Evolutionary conservation across 1,284 basidiomycete genomes (phyloP), one percentile per base, ranked within the genome.

Genomic region (Rhodotorula sp.): DNA sequence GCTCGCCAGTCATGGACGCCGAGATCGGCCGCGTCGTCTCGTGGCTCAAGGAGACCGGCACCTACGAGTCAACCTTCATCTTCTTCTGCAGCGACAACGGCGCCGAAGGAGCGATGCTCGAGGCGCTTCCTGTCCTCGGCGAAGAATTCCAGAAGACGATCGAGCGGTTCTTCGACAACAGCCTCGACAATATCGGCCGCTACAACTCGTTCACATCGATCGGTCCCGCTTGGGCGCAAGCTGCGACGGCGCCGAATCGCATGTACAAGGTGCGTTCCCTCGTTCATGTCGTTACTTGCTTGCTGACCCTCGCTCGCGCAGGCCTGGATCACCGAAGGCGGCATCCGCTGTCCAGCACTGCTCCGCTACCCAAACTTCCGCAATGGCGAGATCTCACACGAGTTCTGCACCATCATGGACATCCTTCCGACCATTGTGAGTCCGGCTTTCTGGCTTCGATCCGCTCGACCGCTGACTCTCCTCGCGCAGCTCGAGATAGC

Each of bases 301-400:
- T 0, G 13, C n/a, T 6, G 18, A 16, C 9, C 1, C 13, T 11
- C 6, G 5, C 55, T 26, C 6, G 40, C 40, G n/a, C 55, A 57
- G 55, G 55, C 55, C 5, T 57, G 55, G 55, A 57, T 57, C 55
- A 57, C 55, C 22, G 55, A 57, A 26, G 55, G 55, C 24, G 55
- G 55, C 11, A 57, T 57, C 24, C 55, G 55, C 34, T 57, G 55
- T 40, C 55, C 55, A 13, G 55, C 55, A 26, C 37, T 57, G 37
- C 24, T 57, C 24, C 55, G 55, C 37, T 57, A 57, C 26, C 55
- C 55, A 6, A 40, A 40, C 24, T 57, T 57, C 40, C 55, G 55
- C 24, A 57, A 57, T 26, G 37, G 37, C 55, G n/a, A 34, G 24
- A 26, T 57, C 55, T 57, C 55, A 4, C 55, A 57, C 34, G 55